These are phyloP conservation scores for Xeromyces bisporus DNA, from an alignment of 495 filamentous ascomycete genomes.

Conservation along the genomic window DNA sequence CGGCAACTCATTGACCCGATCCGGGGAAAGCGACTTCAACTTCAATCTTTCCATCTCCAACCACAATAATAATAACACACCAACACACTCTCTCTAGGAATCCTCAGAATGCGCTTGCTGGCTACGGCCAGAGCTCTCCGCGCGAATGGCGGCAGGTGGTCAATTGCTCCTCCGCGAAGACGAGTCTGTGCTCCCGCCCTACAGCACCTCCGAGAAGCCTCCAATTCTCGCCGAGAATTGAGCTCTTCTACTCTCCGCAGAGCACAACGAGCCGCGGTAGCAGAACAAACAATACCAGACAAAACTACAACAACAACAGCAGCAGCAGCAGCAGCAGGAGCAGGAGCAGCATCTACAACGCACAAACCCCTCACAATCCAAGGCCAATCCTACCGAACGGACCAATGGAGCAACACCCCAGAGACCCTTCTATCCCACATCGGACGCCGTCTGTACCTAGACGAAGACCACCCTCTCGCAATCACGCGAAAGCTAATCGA, in stretches of 20 bases:
- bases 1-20: constrained; percentile 18
- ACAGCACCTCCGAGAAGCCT: constrained; percentile 4
- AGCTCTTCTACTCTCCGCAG: constrained; percentile 20
- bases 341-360: constrained; percentile 4
- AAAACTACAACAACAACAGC: no score
- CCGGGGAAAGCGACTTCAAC: constrained; percentile 11
- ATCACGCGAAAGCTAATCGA: constrained; percentile 89
- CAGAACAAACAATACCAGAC: constrained; percentile 1
- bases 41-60: background rate
- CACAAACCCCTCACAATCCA: constrained; percentile 34
- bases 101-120: constrained; percentile 28
- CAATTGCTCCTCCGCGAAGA: constrained; percentile 12
- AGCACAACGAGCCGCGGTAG: constrained; percentile 7
- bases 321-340: constrained; percentile 2
- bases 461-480: constrained; percentile 73
- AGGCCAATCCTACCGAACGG: constrained; percentile 44
- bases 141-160: constrained; percentile 23
- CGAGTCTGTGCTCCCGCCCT: constrained; percentile 15
- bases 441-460: constrained; percentile 61
- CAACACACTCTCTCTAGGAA: no score
- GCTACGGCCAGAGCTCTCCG: constrained; percentile 31
- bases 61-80: background rate
- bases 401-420: constrained; percentile 77
- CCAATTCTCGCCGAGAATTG: constrained; percentile 11
- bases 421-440: constrained; percentile 55